Evolutionary conservation across 768 basidiomycete genomes (phyloP).

Genomic region (Serendipita vermifera): DNA sequence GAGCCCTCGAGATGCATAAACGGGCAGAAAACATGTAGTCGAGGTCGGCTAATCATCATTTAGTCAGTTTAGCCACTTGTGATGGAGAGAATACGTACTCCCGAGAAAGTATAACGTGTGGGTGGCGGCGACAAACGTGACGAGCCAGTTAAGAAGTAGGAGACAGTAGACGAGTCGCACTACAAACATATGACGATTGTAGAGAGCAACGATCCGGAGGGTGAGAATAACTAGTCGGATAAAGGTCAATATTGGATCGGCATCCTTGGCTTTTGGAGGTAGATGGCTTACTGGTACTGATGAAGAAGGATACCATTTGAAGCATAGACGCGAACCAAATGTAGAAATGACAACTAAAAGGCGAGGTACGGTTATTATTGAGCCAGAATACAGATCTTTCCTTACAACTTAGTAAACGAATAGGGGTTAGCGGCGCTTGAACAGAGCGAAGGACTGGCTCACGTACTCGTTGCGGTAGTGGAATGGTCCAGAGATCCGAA

Average conservation of each 20-base stretch:
- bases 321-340: slow-evolving; percentile 1
- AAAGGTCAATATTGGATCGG: not conserved
- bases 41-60: not conserved
- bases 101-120: not conserved
- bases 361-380: not conserved
- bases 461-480: not conserved
- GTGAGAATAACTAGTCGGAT: not conserved
- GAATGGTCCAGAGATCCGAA: not conserved
- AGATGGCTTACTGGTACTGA: not conserved
- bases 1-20: not conserved
- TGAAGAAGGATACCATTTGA: not conserved
- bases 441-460: not conserved
- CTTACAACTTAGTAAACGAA: not conserved
- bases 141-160: not conserved
- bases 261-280: not conserved
- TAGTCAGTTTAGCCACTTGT: not conserved
- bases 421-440: not conserved
- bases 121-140: not conserved
- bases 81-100: not conserved
- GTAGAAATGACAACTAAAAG: not conserved
- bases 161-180: not conserved
- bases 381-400: not conserved
- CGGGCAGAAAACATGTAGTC: not conserved
- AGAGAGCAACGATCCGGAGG: not conserved
- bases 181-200: not conserved